Percentiles rank a stretch among this genome's conserved stretches.
Conservation (phyloP, 129 eudicot genomes). For the Chrysanthemum seticuspe region DNA sequence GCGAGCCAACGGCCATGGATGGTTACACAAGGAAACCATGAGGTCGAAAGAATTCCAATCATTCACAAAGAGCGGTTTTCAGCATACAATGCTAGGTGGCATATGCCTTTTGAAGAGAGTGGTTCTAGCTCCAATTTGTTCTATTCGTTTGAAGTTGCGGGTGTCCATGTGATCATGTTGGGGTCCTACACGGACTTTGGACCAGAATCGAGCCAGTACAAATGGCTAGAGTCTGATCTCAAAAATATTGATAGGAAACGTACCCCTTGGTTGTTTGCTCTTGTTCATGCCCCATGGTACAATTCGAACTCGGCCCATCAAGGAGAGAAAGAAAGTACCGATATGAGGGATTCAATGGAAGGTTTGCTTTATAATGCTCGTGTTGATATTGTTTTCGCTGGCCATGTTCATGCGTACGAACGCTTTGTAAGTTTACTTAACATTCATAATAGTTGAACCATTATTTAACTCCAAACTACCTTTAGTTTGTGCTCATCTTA, state of each 20-base stretch:
- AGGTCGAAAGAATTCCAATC: slow-evolving; percentile 55
- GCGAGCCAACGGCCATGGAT: slow-evolving; percentile 85
- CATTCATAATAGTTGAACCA: too few relatives aligned
- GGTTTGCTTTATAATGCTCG: slow-evolving; percentile 50
- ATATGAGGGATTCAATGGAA: slow-evolving; percentile 65
- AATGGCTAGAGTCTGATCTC: slow-evolving; percentile 63
- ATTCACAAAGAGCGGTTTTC: slow-evolving; percentile 41
- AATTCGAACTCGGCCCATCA: slow-evolving; percentile 73
- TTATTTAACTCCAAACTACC: not conserved
- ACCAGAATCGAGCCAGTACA: slow-evolving; percentile 52
- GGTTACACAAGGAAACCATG: slow-evolving; percentile 92
- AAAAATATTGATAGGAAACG: slow-evolving; percentile 49
- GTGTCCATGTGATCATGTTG: slow-evolving; percentile 70
- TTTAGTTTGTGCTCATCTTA: not conserved
- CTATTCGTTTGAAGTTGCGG: slow-evolving; percentile 68
- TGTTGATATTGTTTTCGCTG: slow-evolving; percentile 68
- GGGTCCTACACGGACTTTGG: slow-evolving; percentile 72
- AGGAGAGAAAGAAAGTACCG: slow-evolving; percentile 52
- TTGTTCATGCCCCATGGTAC: slow-evolving; percentile 84
- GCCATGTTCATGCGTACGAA: slow-evolving; percentile 88
- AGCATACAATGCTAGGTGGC: slow-evolving; percentile 72
- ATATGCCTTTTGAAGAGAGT: slow-evolving; percentile 72
- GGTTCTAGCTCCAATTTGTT: slow-evolving; percentile 63
- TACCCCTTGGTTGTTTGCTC: slow-evolving; percentile 66
- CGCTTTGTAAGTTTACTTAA: slow-evolving; percentile 58